phyloP scores from a whole-genome alignment of 202 grass and related monocot species.

The Setaria viridis region DNA sequence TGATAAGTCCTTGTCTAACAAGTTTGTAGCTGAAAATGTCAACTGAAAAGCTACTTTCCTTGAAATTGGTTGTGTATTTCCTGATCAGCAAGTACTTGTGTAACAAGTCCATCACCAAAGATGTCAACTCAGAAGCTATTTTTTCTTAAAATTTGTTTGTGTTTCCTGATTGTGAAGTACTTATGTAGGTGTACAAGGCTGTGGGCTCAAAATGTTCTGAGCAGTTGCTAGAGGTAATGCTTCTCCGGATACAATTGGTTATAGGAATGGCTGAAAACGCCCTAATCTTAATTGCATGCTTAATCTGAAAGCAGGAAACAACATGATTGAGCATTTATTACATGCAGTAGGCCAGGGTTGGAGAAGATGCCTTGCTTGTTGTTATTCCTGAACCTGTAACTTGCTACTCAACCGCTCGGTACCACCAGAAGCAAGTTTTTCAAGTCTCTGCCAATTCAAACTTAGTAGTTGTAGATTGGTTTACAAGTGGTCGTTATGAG shows the following conservation, averaged over 20 bases:
- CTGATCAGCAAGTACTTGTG: conserved; percentile 7
- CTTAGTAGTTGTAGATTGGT: conserved; percentile 89
- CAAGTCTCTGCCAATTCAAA: conserved; percentile 66
- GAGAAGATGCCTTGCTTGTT: conserved; percentile 68
- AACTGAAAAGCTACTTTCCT: background rate
- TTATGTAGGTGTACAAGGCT: conserved; percentile 80
- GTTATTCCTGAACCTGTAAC: conserved; percentile 91
- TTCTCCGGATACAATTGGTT: background rate
- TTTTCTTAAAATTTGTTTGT: background rate
- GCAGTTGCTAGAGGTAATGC: conserved; percentile 81
- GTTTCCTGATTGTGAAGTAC: conserved; percentile 25
- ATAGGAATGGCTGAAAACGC: background rate
- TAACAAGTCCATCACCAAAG: conserved; percentile 2
- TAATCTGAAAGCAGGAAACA: background rate
- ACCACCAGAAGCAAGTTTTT: conserved; percentile 84
- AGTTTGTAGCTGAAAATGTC: background rate
- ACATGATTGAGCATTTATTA: conserved; percentile 18
- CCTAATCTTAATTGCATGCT: background rate
- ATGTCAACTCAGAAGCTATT: background rate
- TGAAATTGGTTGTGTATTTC: background rate
- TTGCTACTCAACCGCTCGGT: conserved; percentile 74
- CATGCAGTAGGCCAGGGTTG: conserved; percentile 79
- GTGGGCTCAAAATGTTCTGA: conserved; percentile 83
- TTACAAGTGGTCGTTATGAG: conserved; percentile 88
- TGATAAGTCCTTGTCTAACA: conserved; percentile 23